phyloP scores from a whole-genome alignment of 2,329 filamentous ascomycete species.

The Capronia epimyces region DNA sequence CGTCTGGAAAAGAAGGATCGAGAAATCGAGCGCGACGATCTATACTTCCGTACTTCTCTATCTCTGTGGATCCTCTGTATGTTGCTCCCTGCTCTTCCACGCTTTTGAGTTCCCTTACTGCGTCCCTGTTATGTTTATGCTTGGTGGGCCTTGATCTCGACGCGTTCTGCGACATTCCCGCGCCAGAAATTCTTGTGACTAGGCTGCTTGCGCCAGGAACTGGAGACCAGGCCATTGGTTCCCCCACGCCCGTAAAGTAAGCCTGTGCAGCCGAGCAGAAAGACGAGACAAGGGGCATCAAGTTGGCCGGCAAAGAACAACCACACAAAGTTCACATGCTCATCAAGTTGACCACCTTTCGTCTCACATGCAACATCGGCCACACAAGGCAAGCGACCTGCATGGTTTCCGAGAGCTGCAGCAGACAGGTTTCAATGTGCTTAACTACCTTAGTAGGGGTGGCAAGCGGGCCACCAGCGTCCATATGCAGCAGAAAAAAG shows the following conservation, averaged over 20 bases:
- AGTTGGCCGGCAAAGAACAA: constrained; percentile 8
- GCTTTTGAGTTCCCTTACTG: not conserved
- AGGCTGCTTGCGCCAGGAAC: not conserved
- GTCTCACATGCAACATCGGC: constrained; percentile 19
- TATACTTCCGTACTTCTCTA: not conserved
- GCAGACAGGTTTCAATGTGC: constrained; percentile 18
- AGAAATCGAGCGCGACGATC: not conserved
- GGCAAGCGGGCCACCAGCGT: constrained; percentile 1
- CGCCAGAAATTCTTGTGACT: not conserved
- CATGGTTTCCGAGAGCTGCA: constrained; percentile 7
- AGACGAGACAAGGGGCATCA: not conserved
- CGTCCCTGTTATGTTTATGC: not conserved
- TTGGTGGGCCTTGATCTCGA: not conserved
- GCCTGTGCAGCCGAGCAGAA: not conserved
- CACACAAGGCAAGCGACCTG: constrained; percentile 12
- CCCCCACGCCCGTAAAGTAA: not conserved
- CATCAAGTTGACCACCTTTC: not conserved
- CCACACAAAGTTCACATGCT: constrained; percentile 13
- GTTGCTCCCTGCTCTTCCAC: not conserved
- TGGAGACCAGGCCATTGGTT: not conserved
- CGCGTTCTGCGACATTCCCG: not conserved
- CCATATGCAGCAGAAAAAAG: not conserved
- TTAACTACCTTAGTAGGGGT: too few species aligned
- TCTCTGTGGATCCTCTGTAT: not conserved
- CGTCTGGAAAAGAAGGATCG: not conserved